Evolutionary conservation across 306 rosid species (phyloP).

Genomic region (Glycine soja): DNA sequence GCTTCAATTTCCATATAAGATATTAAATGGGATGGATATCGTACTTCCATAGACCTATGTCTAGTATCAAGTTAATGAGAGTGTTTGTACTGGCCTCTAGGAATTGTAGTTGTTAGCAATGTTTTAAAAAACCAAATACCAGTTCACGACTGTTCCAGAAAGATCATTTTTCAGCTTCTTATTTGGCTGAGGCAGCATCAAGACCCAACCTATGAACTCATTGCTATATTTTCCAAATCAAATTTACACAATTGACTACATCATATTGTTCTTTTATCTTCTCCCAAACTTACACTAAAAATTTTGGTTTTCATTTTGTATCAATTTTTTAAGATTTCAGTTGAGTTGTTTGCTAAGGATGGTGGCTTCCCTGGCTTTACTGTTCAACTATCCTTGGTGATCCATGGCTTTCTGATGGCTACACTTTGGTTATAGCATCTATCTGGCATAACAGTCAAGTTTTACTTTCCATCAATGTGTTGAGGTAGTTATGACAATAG

Average conservation of each 20-base stretch:
- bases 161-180: constrained; percentile 18
- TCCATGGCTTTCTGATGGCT: constrained; percentile 96
- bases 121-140: constrained; percentile 10
- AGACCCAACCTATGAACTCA: constrained; percentile 4
- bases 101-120: constrained; percentile 19
- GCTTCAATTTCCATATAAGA: constrained; percentile 3
- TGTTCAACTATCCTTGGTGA: constrained; percentile 56
- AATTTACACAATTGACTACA: not conserved
- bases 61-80: constrained; percentile 20
- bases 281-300: constrained; percentile 2
- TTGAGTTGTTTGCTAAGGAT: constrained; percentile 76
- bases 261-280: not conserved
- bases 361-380: constrained; percentile 93
- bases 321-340: constrained; percentile 69
- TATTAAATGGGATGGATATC: constrained; percentile 17
- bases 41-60: not conserved
- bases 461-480: constrained; percentile 78
- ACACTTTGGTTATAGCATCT: constrained; percentile 74
- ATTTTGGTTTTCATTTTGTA: constrained; percentile 23
- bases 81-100: constrained; percentile 25
- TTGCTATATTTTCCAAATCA: no score
- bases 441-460: constrained; percentile 79
- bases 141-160: not conserved
- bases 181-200: constrained; percentile 8
- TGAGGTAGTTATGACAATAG: constrained; percentile 64